Conservation (phyloP, 768 basidiomycete genomes). For the Mycena filopes region DNA sequence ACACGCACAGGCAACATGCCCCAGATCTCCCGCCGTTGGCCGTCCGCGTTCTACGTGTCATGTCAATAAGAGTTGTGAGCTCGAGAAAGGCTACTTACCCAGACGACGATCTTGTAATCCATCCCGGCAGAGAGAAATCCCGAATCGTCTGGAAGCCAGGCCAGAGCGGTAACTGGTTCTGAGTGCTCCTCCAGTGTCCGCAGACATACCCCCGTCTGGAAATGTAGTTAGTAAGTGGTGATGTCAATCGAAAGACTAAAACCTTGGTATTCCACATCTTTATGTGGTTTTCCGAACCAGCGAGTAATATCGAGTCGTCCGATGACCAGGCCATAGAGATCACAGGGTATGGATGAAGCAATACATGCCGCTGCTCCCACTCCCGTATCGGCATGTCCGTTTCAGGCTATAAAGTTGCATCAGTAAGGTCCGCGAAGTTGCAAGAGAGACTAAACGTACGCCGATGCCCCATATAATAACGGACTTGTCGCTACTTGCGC, state of each 20-base stretch:
- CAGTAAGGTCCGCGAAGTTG: constrained; percentile 27
- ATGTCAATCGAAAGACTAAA: constrained; percentile 23
- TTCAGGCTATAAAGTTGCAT: constrained; percentile 50
- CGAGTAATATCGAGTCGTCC: constrained; percentile 86
- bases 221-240: constrained; percentile 28
- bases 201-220: constrained; percentile 79
- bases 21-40: constrained; percentile 79
- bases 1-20: constrained; percentile 78
- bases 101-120: constrained; percentile 84
- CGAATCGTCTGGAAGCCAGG: constrained; percentile 89
- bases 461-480: constrained; percentile 91
- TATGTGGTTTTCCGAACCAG: constrained; percentile 82
- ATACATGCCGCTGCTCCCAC: constrained; percentile 65
- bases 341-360: constrained; percentile 84
- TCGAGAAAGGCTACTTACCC: constrained; percentile 70
- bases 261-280: constrained; percentile 94
- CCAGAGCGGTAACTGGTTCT: constrained; percentile 87
- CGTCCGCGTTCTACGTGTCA: constrained; percentile 72
- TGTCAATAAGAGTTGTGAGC: constrained; percentile 26
- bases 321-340: constrained; percentile 92
- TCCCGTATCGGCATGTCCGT: constrained; percentile 62
- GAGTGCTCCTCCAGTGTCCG: constrained; percentile 75
- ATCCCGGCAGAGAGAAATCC: constrained; percentile 92
- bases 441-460: constrained; percentile 68
- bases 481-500: constrained; percentile 85